A percentile compares a stretch with the other conserved stretches of the same genome.
phyloP scores from a whole-genome alignment of 2,329 filamentous ascomycete genomes.

The Pestalotiopsis fici region DNA sequence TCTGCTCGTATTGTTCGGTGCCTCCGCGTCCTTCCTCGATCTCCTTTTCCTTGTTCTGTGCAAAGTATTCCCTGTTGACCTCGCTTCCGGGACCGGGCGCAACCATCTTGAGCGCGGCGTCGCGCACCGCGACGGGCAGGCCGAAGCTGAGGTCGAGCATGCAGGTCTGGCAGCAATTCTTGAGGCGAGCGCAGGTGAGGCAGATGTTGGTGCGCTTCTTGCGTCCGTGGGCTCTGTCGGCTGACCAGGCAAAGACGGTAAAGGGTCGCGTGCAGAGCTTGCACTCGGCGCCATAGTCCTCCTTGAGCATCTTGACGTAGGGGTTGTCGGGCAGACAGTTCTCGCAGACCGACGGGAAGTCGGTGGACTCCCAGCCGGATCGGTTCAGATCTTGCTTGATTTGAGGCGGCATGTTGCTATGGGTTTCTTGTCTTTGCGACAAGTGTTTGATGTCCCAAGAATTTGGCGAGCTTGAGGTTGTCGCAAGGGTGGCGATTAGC shows the following conservation, averaged over 20 bases:
- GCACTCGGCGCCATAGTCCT: constrained; percentile 89
- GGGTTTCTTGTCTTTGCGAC: background rate
- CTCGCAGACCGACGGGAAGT: constrained; percentile 88
- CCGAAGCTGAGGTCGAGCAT: constrained; percentile 98
- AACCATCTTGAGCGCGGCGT: constrained; percentile 97
- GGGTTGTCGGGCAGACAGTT: constrained; percentile 94
- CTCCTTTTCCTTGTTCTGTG: constrained; percentile 93
- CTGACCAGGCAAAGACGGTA: constrained; percentile 93
- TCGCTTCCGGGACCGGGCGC: constrained; percentile 89
- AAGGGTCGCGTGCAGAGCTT: constrained; percentile 92
- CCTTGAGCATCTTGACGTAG: constrained; percentile 98
- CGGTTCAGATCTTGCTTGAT: constrained; percentile 96
- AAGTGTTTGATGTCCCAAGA: background rate
- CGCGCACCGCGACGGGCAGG: constrained; percentile 88
- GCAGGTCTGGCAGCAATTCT: constrained; percentile 98
- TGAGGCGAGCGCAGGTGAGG: constrained; percentile 91
- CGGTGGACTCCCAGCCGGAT: constrained; percentile 92
- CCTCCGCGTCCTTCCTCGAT: constrained; percentile 88
- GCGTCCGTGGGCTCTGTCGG: constrained; percentile 81
- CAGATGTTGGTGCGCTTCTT: constrained; percentile 96
- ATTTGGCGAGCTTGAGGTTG: background rate
- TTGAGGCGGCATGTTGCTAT: constrained; percentile 71
- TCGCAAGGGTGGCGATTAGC: background rate
- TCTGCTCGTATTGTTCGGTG: constrained; percentile 91
- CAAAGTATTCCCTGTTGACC: constrained; percentile 96